These are phyloP conservation scores for Dryadomyces sulphureus DNA, from an alignment of 2,329 filamentous ascomycete genomes.

Conservation along the genomic window DNA sequence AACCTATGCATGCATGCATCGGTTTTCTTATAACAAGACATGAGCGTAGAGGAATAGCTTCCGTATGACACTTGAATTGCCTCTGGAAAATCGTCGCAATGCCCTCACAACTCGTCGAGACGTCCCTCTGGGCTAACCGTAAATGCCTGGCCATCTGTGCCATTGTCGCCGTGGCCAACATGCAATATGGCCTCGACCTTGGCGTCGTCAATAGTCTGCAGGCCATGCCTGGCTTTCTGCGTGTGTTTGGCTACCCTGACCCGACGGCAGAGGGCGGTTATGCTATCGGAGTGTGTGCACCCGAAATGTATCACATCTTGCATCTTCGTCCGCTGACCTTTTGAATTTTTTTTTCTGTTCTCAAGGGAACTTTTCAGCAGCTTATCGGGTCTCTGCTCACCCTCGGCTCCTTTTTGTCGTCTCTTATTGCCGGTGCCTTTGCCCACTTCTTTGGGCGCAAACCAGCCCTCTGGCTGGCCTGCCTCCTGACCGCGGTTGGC, in stretches of 20 bases:
- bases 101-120: conserved; percentile 3
- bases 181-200: conserved; percentile 37
- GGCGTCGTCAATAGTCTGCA: conserved; percentile 28
- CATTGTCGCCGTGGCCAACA: conserved; percentile 30
- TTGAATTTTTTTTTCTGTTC: not conserved
- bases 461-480: conserved; percentile 30
- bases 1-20: too few species aligned
- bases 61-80: too few species aligned
- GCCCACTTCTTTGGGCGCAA: conserved; percentile 30
- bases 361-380: conserved; percentile 31
- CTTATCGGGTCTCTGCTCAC: conserved; percentile 37
- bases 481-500: conserved; percentile 26
- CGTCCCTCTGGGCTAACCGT: conserved; percentile 11
- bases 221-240: conserved; percentile 35
- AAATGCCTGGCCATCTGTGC: conserved; percentile 32
- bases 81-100: too few species aligned
- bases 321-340: not conserved
- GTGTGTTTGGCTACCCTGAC: conserved; percentile 33
- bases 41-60: too few species aligned
- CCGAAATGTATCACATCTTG: not conserved
- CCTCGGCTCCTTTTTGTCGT: conserved; percentile 33
- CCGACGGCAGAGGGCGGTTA: conserved; percentile 20
- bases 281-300: conserved; percentile 21
- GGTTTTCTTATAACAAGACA: too few species aligned
- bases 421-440: conserved; percentile 30